Evolutionary conservation across 2,329 filamentous ascomycete species (phyloP), one percentile per base, ranked within the genome.

Genomic region (Claviceps fusiformis): DNA sequence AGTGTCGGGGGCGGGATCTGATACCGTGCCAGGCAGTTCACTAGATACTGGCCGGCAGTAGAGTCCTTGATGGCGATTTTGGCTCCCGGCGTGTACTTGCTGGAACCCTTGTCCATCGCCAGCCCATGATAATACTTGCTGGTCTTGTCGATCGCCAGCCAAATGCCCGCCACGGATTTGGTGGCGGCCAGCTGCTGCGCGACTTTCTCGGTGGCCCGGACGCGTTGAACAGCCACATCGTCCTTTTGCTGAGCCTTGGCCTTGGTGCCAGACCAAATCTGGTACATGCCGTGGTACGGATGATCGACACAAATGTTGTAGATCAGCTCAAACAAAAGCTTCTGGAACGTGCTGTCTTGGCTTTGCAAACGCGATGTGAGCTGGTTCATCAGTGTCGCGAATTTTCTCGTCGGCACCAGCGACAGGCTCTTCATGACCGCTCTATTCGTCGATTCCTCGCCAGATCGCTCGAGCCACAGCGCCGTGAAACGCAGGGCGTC

Each of bases 211-310:
- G 90, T 89, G 15, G 91, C 90, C 59, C 76, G 78, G 62, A 86
- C 82, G 51, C 93, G 83, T 5, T 86, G 85, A 24, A 83, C 73
- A 0, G 88, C 87, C 3, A 86, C 80, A 45, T 86, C 81, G 60
- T 96, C 92, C 61, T 86, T 84, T 53, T 76, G 76, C 62, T 85
- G 83, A 52, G 78, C 79, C 57, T 83, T 85, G 53, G 80, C 82
- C 62, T 84, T 87, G 48, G 81, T 83, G 27, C 86, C 85, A 2
- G 91, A 88, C 75, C 92, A 96, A 46, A 98, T 89, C 62, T 97
- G 91, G 67, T 98, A 95, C 83, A 97, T 92, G 51, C 90, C 90
- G 66, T 98, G 95, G 67, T 91, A 95, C 0, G 93, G 95, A 70
- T 99, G 93, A 56, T 98, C 90, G 11, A 80, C 76, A 65, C 92